A percentile compares a stretch with the other conserved stretches of the same genome.
Conservation (phyloP, 352 stramenopile species). For the Phytophthora tentaculata region DNA sequence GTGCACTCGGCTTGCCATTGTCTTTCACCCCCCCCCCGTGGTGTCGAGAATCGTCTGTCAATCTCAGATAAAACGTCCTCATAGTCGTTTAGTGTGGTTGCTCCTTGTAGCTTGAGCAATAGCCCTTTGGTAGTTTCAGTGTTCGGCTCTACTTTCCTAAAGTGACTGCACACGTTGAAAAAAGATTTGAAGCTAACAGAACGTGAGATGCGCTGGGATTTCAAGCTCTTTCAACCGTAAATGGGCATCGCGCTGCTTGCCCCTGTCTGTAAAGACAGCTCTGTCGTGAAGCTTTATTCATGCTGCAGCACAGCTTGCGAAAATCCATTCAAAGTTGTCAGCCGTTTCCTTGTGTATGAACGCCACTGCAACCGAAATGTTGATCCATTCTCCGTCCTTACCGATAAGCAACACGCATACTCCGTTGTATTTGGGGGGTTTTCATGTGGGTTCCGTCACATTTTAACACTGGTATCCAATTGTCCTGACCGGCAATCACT, state of each 20-base stretch:
- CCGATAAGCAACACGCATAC: constrained; percentile 2
- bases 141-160: constrained; percentile 7
- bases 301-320: constrained; percentile 10
- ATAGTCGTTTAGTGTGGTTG: constrained; percentile 8
- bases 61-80: background rate
- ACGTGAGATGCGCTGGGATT: constrained; percentile 3
- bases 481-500: constrained; percentile 7
- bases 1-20: background rate
- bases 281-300: constrained; percentile 6
- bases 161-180: constrained; percentile 20
- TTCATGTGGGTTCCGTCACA: constrained; percentile 15
- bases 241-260: constrained; percentile 16
- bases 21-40: background rate
- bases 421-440: constrained; percentile 11
- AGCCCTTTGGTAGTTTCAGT: constrained; percentile 1
- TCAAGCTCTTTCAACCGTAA: background rate
- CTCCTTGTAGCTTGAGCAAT: constrained; percentile 5
- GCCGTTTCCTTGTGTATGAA: too few relatives aligned
- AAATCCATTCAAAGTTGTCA: constrained; percentile 24
- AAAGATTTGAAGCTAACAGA: constrained; percentile 16
- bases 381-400: constrained; percentile 6
- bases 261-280: constrained; percentile 7
- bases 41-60: background rate
- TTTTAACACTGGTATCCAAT: constrained; percentile 14
- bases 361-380: constrained; percentile 3